Evolutionary conservation across 139 green algal genomes (phyloP).

Genomic region (Closterium sp.): DNA sequence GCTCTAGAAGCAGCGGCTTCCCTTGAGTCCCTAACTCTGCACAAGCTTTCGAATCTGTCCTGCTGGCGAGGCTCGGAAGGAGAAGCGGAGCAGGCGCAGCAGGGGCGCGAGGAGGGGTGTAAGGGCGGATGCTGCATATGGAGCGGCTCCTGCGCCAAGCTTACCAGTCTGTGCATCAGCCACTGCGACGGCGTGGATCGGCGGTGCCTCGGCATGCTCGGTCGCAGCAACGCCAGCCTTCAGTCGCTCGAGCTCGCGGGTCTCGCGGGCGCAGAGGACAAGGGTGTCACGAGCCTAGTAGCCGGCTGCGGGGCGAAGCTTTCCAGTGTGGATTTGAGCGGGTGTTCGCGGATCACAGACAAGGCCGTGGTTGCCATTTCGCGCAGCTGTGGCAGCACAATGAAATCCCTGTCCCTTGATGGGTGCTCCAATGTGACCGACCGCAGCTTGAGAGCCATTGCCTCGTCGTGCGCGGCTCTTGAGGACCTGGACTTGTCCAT

Average conservation of each 20-base stretch:
- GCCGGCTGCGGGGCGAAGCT: background rate
- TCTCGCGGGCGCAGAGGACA: background rate
- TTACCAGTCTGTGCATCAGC: background rate
- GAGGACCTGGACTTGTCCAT: slow-evolving; percentile 1
- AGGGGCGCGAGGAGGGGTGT: background rate
- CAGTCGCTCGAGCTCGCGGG: background rate
- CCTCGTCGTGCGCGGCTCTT: background rate
- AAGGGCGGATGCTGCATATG: background rate
- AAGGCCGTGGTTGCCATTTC: background rate
- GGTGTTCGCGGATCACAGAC: background rate
- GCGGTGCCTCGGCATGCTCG: background rate
- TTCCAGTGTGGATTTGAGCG: background rate
- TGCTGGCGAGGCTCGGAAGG: background rate
- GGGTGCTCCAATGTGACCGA: background rate
- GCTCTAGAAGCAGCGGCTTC: background rate
- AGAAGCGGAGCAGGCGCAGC: background rate
- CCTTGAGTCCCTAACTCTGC: background rate
- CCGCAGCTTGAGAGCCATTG: background rate
- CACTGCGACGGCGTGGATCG: background rate
- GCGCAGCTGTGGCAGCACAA: background rate
- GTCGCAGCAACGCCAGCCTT: background rate
- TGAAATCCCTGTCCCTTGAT: background rate
- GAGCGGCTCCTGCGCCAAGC: background rate
- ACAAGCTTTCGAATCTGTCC: background rate
- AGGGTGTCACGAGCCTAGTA: background rate